phyloP scores from a whole-genome alignment of 1,139 yeast genomes.

The Arxiozyma slooffiae region DNA sequence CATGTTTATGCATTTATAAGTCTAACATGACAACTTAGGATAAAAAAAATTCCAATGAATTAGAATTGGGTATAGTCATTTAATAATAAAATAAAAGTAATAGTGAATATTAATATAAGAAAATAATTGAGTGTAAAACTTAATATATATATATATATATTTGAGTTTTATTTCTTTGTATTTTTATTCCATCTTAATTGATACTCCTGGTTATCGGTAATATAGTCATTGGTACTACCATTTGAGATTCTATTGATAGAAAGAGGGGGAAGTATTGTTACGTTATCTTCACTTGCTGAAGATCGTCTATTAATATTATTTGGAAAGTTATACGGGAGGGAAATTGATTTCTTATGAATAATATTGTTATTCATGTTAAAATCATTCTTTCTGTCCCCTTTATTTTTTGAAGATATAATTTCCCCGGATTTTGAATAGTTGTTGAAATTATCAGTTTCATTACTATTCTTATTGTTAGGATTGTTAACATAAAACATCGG shows the following conservation, averaged over 20 bases:
- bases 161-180: too few relatives aligned
- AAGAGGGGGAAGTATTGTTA: slow-evolving; percentile 1
- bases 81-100: too few relatives aligned
- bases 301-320: not conserved
- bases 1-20: not conserved
- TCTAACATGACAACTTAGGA: not conserved
- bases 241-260: not conserved
- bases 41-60: too few relatives aligned
- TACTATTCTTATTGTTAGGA: not conserved
- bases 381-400: not conserved
- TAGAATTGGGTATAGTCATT: not conserved
- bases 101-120: too few relatives aligned
- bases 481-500: not conserved
- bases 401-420: not conserved
- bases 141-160: too few relatives aligned
- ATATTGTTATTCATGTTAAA: not conserved
- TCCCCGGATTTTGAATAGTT: not conserved
- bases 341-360: not conserved
- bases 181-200: not conserved
- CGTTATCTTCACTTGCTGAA: not conserved
- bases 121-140: too few relatives aligned
- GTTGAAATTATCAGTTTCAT: not conserved
- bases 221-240: not conserved
- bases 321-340: not conserved
- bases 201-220: not conserved